These are phyloP conservation scores for rapeseed (Brassica napus) DNA, from an alignment of 345 rosid genomes.

Conservation along the genomic window Da-Ae NC_063443.1:11609501-11610000, in stretches of 20 bases:
- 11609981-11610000: slow-evolving; percentile 5
- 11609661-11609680: slow-evolving; percentile 96
- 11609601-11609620: slow-evolving; percentile 95
- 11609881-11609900: slow-evolving; percentile 86
- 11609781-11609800: background rate
- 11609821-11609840: background rate
- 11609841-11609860: background rate
- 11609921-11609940: slow-evolving; percentile 98
- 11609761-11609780: background rate
- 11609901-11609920: slow-evolving; percentile 97
- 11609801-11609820: no score
- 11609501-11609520: background rate
- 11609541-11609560: background rate
- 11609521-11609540: background rate
- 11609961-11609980: slow-evolving; percentile 98
- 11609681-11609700: slow-evolving; percentile 96
- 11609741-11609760: background rate
- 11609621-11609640: slow-evolving; percentile 98
- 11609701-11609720: slow-evolving; percentile 94
- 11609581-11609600: slow-evolving; percentile 92
- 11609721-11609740: slow-evolving; percentile 99
- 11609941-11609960: slow-evolving; percentile 96
- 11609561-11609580: slow-evolving; percentile 30
- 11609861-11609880: background rate
- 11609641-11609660: slow-evolving; percentile 97